These are phyloP conservation scores for Cordyceps cicadae DNA, from an alignment of 2,329 filamentous ascomycete species.

Conservation along the genomic window DNA sequence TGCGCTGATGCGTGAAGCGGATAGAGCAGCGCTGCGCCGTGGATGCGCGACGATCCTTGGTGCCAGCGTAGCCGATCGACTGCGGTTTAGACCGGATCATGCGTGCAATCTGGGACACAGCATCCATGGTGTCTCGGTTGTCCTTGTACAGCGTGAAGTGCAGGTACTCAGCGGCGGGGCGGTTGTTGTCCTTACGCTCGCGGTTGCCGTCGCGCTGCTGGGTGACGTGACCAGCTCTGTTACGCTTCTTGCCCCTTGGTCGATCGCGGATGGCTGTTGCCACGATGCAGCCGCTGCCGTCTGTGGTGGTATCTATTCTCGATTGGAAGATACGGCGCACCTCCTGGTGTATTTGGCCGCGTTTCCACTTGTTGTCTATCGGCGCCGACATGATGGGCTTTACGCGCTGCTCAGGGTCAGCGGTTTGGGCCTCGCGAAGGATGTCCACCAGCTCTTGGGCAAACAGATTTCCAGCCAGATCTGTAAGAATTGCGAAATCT, in stretches of 20 bases:
- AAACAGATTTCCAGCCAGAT: conserved; percentile 31
- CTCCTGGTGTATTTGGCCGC: conserved; percentile 46
- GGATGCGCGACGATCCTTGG: conserved; percentile 81
- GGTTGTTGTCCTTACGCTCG: conserved; percentile 20
- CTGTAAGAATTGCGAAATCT: conserved; percentile 28
- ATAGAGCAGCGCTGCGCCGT: conserved; percentile 76
- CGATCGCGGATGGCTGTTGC: conserved; percentile 53
- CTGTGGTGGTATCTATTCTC: conserved; percentile 66
- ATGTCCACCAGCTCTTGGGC: conserved; percentile 34
- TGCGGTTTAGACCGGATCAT: conserved; percentile 67
- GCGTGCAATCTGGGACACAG: conserved; percentile 66
- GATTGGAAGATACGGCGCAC: conserved; percentile 75
- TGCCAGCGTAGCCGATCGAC: conserved; percentile 69
- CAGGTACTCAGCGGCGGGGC: conserved; percentile 60
- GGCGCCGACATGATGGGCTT: conserved; percentile 31
- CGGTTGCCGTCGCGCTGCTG: conserved; percentile 15
- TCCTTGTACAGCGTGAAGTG: conserved; percentile 95
- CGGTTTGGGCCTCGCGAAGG: conserved; percentile 29
- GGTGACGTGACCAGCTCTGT: not conserved
- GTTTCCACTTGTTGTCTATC: conserved; percentile 36
- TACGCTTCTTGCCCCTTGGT: conserved; percentile 22
- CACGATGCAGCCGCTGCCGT: conserved; percentile 49
- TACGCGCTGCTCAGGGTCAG: conserved; percentile 20
- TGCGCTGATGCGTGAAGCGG: conserved; percentile 41
- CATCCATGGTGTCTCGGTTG: conserved; percentile 95